A percentile compares a stretch with the other conserved stretches of the same genome.
phyloP scores from a whole-genome alignment of 768 basidiomycete species.

The Pholiota molesta region DNA sequence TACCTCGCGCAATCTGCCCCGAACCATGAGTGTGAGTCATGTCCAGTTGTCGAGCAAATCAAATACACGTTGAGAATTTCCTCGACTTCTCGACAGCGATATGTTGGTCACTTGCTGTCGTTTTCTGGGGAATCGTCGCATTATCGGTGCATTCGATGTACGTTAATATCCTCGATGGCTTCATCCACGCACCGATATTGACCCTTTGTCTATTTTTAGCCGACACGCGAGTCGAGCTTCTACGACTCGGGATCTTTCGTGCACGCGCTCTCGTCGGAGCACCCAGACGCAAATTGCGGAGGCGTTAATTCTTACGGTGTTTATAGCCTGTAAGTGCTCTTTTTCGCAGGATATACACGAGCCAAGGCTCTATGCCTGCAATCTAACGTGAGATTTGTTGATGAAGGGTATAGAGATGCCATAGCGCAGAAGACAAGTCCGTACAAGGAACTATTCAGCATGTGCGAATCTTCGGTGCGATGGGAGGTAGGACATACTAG shows the following conservation, averaged over 20 bases:
- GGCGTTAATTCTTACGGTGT: background rate
- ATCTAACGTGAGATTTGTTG: background rate
- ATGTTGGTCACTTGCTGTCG: constrained; percentile 6
- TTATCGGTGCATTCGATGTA: constrained; percentile 5
- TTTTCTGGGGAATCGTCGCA: constrained; percentile 8
- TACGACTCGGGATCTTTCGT: background rate
- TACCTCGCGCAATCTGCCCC: background rate
- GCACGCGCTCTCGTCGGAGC: background rate
- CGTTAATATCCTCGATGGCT: background rate
- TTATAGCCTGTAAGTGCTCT: background rate
- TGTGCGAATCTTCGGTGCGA: background rate
- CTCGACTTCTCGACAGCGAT: constrained; percentile 7
- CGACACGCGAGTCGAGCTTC: background rate
- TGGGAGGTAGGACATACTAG: background rate
- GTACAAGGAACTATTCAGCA: background rate
- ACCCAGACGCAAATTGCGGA: background rate
- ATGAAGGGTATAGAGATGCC: background rate
- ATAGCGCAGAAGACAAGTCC: background rate
- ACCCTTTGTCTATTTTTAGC: constrained; percentile 7
- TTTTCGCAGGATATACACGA: no score
- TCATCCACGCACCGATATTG: background rate
- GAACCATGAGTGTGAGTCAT: background rate
- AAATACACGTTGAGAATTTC: background rate
- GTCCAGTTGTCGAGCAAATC: no score
- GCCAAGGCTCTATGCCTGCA: background rate